Evolutionary conservation across 2,329 filamentous ascomycete genomes (phyloP), one percentile per base, ranked within the genome.

Genomic region (Epichloe sp.): DNA sequence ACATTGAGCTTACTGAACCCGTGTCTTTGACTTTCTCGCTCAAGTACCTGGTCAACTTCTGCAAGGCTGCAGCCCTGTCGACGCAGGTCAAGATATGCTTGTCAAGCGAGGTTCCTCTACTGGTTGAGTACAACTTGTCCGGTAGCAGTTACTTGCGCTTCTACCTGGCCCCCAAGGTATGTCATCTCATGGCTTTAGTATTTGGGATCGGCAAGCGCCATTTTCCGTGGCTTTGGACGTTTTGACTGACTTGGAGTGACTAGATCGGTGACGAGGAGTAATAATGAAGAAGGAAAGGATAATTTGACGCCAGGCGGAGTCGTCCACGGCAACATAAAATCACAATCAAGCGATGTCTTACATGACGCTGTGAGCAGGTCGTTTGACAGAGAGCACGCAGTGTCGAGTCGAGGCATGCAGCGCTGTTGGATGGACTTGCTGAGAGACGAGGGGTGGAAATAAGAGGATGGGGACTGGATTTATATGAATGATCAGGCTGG

Each of bases 11-110:
- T 55, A 85, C 82, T 40, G 94, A 98, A 74, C 88, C 93, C 48
- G 93, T 98, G 54, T 79, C 87, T 37, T 80, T 98, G 56, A 97
- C 91, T 47, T 98, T 98, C 76, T 97, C 93, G 36, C 85, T 98
- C 63, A 98, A 98, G 76, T 98, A 98, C 74, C 84, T 98, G 3
- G 88, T 95, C 78, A 97, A 97, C 80, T 98, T 98, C 76, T 97
- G 93, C 86, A 98, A 98, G 76, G 94, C 94, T 36, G 86, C 88
- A 56, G 83, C 82, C 49, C 76, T 98, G 55, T 91, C 90, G 40
- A 74, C 70, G 59, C 77, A 79, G 58, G 94, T 98, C 70, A 93
- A 86, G 73, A 83, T 98, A 61, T 95, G 86, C 72, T 79, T 98
- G 60, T 97, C 91, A 49, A 90, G 89, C 70, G 93, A 98, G 72